phyloP scores from a whole-genome alignment of 306 rosid genomes.

The Oxytropis ochrocephala region DNA sequence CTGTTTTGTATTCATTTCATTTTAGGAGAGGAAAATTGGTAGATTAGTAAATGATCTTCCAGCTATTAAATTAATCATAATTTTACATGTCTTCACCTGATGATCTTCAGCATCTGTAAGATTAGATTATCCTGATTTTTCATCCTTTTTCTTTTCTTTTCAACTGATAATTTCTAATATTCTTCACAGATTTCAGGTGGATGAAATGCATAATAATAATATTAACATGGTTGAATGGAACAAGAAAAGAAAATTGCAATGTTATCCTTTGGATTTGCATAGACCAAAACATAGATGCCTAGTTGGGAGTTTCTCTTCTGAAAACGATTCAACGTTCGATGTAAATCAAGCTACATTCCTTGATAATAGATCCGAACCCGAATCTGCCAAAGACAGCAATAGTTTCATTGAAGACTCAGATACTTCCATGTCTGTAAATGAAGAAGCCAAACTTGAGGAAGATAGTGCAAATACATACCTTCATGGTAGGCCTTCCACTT shows the following conservation, averaged over 20 bases:
- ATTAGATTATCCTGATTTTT: background rate
- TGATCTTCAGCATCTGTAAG: background rate
- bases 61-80: background rate
- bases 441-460: slow-evolving; percentile 34
- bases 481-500: slow-evolving; percentile 27
- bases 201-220: slow-evolving; percentile 13
- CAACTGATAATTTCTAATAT: background rate
- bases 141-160: background rate
- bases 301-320: slow-evolving; percentile 29
- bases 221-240: slow-evolving; percentile 22
- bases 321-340: slow-evolving; percentile 18
- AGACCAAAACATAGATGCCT: slow-evolving; percentile 53
- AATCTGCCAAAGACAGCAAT: slow-evolving; percentile 56
- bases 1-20: background rate
- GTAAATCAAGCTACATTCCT: slow-evolving; percentile 1
- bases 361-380: slow-evolving; percentile 28
- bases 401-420: slow-evolving; percentile 39
- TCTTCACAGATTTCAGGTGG: slow-evolving; percentile 31
- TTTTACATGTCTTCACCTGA: background rate
- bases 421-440: slow-evolving; percentile 39
- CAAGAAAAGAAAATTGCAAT: slow-evolving; percentile 66
- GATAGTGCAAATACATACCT: slow-evolving; percentile 22
- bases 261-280: slow-evolving; percentile 51
- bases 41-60: background rate
- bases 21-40: background rate